phyloP scores from a whole-genome alignment of 345 rosid genomes.

The Cochlearia excelsa region DNA sequence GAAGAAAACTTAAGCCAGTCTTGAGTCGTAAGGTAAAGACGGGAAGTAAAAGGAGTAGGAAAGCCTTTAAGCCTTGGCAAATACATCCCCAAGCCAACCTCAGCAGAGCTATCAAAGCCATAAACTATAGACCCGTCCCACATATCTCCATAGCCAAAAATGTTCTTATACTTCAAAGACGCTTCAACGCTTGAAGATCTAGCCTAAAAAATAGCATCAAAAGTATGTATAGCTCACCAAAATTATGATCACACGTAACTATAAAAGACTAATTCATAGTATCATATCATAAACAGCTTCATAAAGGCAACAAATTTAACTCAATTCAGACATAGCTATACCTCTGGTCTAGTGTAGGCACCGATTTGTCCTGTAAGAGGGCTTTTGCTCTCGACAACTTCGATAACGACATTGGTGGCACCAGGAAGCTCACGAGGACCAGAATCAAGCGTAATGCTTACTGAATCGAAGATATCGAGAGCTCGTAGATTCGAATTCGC shows the following conservation, averaged over 20 bases:
- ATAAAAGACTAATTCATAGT: background rate
- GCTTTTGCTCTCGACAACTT: constrained; percentile 60
- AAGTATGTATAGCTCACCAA: background rate
- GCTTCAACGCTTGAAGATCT: constrained; percentile 82
- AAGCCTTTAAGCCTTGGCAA: constrained; percentile 67
- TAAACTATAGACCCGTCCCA: constrained; percentile 84
- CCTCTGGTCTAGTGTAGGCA: constrained; percentile 70
- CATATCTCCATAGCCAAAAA: constrained; percentile 85
- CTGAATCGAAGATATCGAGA: constrained; percentile 77
- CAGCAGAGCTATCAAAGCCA: constrained; percentile 78
- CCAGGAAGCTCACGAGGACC: constrained; percentile 92
- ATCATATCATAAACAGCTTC: constrained; percentile 7
- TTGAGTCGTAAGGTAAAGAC: constrained; percentile 71
- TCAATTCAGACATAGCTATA: constrained; percentile 22
- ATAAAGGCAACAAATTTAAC: constrained; percentile 1
- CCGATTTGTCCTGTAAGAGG: constrained; percentile 71
- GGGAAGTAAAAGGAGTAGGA: constrained; percentile 56
- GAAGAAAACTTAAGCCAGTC: constrained; percentile 89
- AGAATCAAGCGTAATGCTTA: constrained; percentile 70
- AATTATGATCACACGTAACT: background rate
- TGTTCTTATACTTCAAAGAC: constrained; percentile 67
- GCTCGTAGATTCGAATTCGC: constrained; percentile 62
- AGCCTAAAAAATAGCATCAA: constrained; percentile 50
- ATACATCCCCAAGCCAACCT: constrained; percentile 72
- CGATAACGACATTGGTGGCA: constrained; percentile 66